A percentile compares a stretch with the other conserved stretches of the same genome.
These are phyloP conservation scores for Whalleya microplaca DNA, from an alignment of 2,329 filamentous ascomycete species.

Conservation along the genomic window DNA sequence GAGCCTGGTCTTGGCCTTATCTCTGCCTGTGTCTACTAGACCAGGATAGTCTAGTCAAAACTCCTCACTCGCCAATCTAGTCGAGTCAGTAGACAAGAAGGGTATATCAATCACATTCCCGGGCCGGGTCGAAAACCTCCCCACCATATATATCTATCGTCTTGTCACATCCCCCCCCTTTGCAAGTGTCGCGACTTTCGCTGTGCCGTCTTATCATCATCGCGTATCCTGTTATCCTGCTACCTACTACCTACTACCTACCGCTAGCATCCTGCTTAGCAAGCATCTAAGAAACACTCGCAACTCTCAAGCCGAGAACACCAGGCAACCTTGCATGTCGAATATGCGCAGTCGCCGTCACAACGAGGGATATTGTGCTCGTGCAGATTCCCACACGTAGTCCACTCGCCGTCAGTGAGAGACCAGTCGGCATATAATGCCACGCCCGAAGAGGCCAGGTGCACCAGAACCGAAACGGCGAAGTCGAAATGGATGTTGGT, in stretches of 20 bases:
- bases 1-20: constrained; percentile 24
- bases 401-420: constrained; percentile 19
- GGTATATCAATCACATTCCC: constrained; percentile 26
- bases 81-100: constrained; percentile 18
- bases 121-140: background rate
- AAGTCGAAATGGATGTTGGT: constrained; percentile 52
- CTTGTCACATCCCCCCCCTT: constrained; percentile 19
- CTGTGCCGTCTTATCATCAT: background rate
- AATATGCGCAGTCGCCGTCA: constrained; percentile 35
- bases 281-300: constrained; percentile 18
- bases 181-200: constrained; percentile 22
- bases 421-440: constrained; percentile 40
- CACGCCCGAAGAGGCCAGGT: constrained; percentile 47
- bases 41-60: constrained; percentile 11
- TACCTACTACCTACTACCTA: too few relatives aligned
- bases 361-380: constrained; percentile 36
- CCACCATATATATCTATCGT: constrained; percentile 13
- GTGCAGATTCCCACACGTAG: constrained; percentile 35
- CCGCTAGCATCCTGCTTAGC: constrained; percentile 21
- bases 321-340: constrained; percentile 23
- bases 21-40: constrained; percentile 11
- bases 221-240: constrained; percentile 14
- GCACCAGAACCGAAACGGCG: constrained; percentile 49
- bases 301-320: constrained; percentile 24
- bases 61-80: background rate